Evolutionary conservation across 116 monocot species (phyloP), one percentile per base, ranked within the genome.

Genomic region (Cymodocea nodosa): DNA sequence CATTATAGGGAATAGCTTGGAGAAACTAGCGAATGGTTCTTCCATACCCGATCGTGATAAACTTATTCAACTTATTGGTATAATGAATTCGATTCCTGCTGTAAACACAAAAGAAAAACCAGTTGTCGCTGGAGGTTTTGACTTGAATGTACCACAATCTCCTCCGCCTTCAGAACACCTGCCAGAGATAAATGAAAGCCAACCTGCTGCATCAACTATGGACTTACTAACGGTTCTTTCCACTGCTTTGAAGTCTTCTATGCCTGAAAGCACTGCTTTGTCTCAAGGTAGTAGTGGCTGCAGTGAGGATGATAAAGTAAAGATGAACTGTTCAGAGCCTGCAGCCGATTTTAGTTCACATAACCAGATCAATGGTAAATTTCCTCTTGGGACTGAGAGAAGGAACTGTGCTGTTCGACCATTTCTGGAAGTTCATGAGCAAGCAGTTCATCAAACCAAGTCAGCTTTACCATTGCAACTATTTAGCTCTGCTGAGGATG

Each of bases 201-300:
- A 66, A 16, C 36, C 67, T 56, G 66, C 64, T 65, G 77, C 91
- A 15, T 80, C 92, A 63, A 81, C 84, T 14, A 64, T 62, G 60
- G 75, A 99, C 70, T 77, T 99, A 40, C 71, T 89, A 23, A 63
- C 75, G 7, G 86, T 79, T 76, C 81, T 92, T 19, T 99, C 98
- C 55, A 56, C 86, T 50, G 86, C 77, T 0, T 51, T 84, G 15
- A 83, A 83, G 65, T 65, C 82, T 51, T 77, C 86, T 70, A 39
- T 59, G 1, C 55, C 83, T 35, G 66, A 75, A 40, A 77, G 57
- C 16, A 60, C 65, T 39, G 74, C 84, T 50, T 54, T 73, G 13
- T 86, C 92, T 13, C 89, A 99, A 70, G 81, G 74, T 35, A 89
- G 82, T 72, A 86, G 81, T 70, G 81, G 79, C 62, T 74, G 71